Evolutionary conservation across 257 asterid genomes (phyloP).

Genomic region (Solanum etuberosum): DNA sequence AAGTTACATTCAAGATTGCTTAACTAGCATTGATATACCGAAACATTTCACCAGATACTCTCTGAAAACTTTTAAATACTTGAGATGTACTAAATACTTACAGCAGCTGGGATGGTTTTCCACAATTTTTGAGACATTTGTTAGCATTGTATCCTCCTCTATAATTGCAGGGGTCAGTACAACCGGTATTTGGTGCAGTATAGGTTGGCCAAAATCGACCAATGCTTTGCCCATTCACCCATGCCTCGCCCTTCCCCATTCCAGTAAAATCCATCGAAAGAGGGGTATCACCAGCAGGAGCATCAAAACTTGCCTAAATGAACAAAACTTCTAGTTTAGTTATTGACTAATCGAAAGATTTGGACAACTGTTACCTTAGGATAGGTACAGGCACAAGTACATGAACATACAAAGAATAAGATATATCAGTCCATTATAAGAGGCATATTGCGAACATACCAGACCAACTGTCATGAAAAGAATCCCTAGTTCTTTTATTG

Average conservation of each 20-base stretch:
- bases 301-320: conserved; percentile 47
- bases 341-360: not conserved
- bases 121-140: conserved; percentile 70
- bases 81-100: conserved; percentile 18
- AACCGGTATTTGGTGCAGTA: conserved; percentile 37
- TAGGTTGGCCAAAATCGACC: conserved; percentile 88
- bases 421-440: not conserved
- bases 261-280: conserved; percentile 66
- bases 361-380: not conserved
- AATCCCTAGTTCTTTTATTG: not conserved
- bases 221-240: conserved; percentile 90
- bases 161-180: conserved; percentile 54
- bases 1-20: not conserved
- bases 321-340: not conserved
- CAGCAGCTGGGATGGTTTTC: conserved; percentile 78
- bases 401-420: not conserved
- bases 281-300: conserved; percentile 65
- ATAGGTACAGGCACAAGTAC: not conserved
- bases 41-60: not conserved
- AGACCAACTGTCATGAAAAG: not conserved
- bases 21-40: not conserved
- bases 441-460: not conserved
- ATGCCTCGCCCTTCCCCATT: conserved; percentile 84
- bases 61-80: not conserved
- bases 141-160: conserved; percentile 43